Conservation (phyloP, 148 eudicot species). For the Camellia japonica region DNA sequence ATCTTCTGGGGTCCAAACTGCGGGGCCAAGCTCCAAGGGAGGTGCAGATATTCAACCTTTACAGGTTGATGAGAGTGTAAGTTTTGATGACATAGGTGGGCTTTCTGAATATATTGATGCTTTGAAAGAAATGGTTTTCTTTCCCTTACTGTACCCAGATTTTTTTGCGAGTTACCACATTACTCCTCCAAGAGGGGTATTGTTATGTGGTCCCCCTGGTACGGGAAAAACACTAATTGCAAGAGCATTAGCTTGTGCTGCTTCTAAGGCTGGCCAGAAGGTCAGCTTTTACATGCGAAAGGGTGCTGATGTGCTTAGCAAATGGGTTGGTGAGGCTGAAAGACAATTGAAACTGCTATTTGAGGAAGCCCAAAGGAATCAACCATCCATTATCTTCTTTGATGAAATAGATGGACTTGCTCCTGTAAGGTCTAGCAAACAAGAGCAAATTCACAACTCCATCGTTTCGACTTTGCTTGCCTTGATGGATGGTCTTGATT, state of each 20-base stretch:
- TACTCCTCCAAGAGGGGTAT: constrained; percentile 97
- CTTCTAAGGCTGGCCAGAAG: constrained; percentile 99
- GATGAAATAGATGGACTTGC: constrained; percentile 99
- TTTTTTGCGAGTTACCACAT: constrained; percentile 93
- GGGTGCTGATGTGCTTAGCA: constrained; percentile 99
- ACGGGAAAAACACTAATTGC: constrained; percentile 97
- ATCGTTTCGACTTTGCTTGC: constrained; percentile 98
- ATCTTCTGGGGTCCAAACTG: constrained; percentile 85
- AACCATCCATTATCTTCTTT: constrained; percentile 95
- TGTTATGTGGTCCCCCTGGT: constrained; percentile 99
- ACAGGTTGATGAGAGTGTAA: constrained; percentile 89
- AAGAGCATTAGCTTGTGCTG: constrained; percentile 94
- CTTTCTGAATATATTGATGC: constrained; percentile 92
- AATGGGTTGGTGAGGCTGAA: constrained; percentile 99
- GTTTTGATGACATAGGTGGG: constrained; percentile 95
- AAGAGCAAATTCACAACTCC: constrained; percentile 99
- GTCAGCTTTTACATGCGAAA: constrained; percentile 99
- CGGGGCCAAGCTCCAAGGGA: constrained; percentile 99
- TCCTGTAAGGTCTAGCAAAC: constrained; percentile 98
- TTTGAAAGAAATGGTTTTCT: constrained; percentile 97
- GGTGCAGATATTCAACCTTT: constrained; percentile 99
- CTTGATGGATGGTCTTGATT: constrained; percentile 99
- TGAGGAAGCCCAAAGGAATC: constrained; percentile 98
- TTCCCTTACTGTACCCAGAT: constrained; percentile 93
- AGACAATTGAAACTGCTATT: constrained; percentile 88